phyloP scores from a whole-genome alignment of 1,284 basidiomycete genomes.

The Butyriboletus appendiculatus region DNA sequence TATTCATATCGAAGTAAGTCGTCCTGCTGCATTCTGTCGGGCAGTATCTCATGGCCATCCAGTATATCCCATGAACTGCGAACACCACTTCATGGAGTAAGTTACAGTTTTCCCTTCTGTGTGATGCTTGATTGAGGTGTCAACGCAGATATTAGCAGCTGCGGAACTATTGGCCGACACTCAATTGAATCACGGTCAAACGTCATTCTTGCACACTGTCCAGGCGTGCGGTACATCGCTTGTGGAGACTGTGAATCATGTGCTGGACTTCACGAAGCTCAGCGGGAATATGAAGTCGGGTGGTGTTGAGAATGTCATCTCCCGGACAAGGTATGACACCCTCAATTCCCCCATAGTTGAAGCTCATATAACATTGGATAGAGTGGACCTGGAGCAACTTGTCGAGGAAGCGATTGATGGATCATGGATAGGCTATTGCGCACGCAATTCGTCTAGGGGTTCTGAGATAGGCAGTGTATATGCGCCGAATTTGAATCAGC shows the following conservation, averaged over 20 bases:
- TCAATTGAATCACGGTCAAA: conserved; percentile 76
- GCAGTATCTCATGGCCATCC: conserved; percentile 9
- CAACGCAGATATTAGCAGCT: conserved; percentile 76
- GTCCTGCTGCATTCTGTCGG: neutral
- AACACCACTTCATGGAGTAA: conserved; percentile 85
- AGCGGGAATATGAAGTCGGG: conserved; percentile 84
- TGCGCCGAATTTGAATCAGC: conserved; percentile 62
- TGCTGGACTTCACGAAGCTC: conserved; percentile 94
- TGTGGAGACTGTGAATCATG: conserved; percentile 92
- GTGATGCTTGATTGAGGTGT: conserved; percentile 8
- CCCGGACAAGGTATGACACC: conserved; percentile 54
- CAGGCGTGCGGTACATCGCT: conserved; percentile 86
- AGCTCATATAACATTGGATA: conserved; percentile 28
- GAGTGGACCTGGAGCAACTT: conserved; percentile 85
- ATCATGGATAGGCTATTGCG: conserved; percentile 92
- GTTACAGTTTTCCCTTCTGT: conserved; percentile 16
- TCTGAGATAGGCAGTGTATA: conserved; percentile 92
- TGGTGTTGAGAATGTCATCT: conserved; percentile 73
- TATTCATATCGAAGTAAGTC: conserved; percentile 86
- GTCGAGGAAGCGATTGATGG: conserved; percentile 96
- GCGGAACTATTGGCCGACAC: conserved; percentile 89
- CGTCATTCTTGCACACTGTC: conserved; percentile 87
- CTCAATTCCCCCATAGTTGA: neutral
- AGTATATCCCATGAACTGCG: conserved; percentile 95
- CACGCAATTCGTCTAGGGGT: conserved; percentile 65